A percentile compares a stretch with the other conserved stretches of the same genome.
Evolutionary conservation across 345 rosid species (phyloP).

Genomic region (Melastoma malabathricum): DNA sequence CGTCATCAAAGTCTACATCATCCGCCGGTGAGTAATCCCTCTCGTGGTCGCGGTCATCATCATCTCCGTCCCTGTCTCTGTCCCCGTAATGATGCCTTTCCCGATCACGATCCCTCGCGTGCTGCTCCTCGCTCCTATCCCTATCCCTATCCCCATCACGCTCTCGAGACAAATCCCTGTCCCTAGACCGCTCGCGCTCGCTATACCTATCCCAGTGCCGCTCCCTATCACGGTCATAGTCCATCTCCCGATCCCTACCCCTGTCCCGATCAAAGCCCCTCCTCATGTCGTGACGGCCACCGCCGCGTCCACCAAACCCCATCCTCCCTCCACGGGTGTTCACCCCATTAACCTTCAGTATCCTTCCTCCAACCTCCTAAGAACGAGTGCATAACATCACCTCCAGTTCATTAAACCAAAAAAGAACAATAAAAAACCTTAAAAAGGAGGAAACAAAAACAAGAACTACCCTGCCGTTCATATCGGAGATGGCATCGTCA

Average conservation of each 20-base stretch:
- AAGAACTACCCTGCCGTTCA: slow-evolving; percentile 75
- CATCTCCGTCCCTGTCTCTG: slow-evolving; percentile 30
- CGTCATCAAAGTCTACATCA: slow-evolving; percentile 21
- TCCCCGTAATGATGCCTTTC: slow-evolving; percentile 29
- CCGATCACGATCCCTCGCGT: slow-evolving; percentile 22
- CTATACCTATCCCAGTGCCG: slow-evolving; percentile 36
- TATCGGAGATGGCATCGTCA: slow-evolving; percentile 62
- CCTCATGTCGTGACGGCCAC: slow-evolving; percentile 14
- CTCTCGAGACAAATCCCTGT: slow-evolving; percentile 22
- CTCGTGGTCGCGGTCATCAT: slow-evolving; percentile 22
- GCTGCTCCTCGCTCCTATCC: slow-evolving; percentile 40
- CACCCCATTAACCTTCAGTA: slow-evolving; percentile 68
- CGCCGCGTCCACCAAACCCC: slow-evolving; percentile 21
- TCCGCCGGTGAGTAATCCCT: slow-evolving; percentile 16
- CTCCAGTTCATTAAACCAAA: no score
- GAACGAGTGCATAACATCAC: slow-evolving; percentile 9
- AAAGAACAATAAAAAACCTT: background rate
- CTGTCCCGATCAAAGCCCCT: slow-evolving; percentile 38
- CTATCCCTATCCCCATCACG: slow-evolving; percentile 33
- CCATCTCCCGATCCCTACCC: slow-evolving; percentile 12
- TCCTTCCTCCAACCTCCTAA: slow-evolving; percentile 64
- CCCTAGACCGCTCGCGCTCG: slow-evolving; percentile 46
- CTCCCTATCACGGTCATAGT: slow-evolving; percentile 8
- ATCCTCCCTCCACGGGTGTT: slow-evolving; percentile 57
- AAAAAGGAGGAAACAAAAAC: background rate